Conservation (phyloP, 1,284 basidiomycete species). For the Schizophyllum amplum region DNA sequence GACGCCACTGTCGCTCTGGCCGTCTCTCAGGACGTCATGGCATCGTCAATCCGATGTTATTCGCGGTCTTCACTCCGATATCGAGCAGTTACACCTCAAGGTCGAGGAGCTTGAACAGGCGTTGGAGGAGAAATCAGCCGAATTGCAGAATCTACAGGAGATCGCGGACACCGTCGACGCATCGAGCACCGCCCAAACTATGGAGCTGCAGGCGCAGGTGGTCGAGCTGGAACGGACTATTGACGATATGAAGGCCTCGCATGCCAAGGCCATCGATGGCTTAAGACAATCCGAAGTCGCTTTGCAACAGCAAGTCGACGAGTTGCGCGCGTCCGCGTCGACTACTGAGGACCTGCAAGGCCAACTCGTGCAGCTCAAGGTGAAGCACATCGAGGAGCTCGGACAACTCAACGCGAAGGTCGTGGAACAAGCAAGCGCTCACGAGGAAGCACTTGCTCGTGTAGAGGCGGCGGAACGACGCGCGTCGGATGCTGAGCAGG, state of each 20-base stretch:
- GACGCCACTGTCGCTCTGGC: slow-evolving; percentile 18
- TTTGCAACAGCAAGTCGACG: slow-evolving; percentile 14
- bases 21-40: slow-evolving; percentile 11
- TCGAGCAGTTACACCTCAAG: slow-evolving; percentile 3
- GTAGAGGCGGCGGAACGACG: slow-evolving; percentile 19
- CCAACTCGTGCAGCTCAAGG: slow-evolving; percentile 26
- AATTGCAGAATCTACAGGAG: slow-evolving; percentile 21
- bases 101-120: slow-evolving; percentile 1
- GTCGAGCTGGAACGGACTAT: slow-evolving; percentile 9
- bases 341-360: slow-evolving; percentile 16
- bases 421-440: slow-evolving; percentile 21
- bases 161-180: slow-evolving; percentile 12
- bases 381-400: slow-evolving; percentile 31
- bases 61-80: slow-evolving; percentile 3
- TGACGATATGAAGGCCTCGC: not conserved
- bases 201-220: slow-evolving; percentile 7
- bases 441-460: slow-evolving; percentile 25
- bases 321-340: slow-evolving; percentile 14
- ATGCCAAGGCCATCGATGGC: slow-evolving; percentile 12
- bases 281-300: slow-evolving; percentile 13
- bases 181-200: slow-evolving; percentile 4
- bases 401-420: slow-evolving; percentile 28
- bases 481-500: not conserved
- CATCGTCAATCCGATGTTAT: slow-evolving; percentile 6
- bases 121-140: slow-evolving; percentile 17